Evolutionary conservation across 164 flowering plant genomes (phyloP), one percentile per base, ranked within the genome.

Genomic region (Houttuynia cordata): DNA sequence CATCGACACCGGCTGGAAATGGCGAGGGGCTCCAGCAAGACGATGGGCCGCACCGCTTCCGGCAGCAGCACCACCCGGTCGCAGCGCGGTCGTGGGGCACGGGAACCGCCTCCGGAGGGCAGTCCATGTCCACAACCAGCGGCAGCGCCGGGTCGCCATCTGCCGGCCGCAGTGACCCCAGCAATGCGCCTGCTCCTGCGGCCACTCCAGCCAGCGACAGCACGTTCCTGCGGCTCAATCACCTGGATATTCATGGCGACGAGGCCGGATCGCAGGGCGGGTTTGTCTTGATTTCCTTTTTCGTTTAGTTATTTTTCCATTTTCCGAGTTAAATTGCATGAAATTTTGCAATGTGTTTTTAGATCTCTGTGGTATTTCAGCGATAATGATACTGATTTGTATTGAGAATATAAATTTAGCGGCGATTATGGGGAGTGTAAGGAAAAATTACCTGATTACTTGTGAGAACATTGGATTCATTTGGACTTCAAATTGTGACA

Each of bases 61-160:
- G 49, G 14, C 49, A 14, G 12, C 49, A 42, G 8, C 49, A 42
- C 14, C 49, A 42, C 49, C 10, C 49, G 1, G 57, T 24, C 8
- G 75, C 68, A 42, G 59, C 78, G 9, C 64, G 87, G 76, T 80
- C 90, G n/a, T 78, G 88, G 85, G 83, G 86, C 23, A 73, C 80
- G 34, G 72, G 55, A 15, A 64, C 85, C 7, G 58, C 67, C 17
- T 86, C 96, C 0, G 57, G 49, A 1, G 91, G 86, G 8, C 96
- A 90, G 69, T 93, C 99, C 1, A 76, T 90, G 24, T 93, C 99
- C 0, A 90, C 93, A 6, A 42, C 57, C 57, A 91, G 99, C 60
- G 86, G 97, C 41, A 91, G 97, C 53, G 77, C 79, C 0, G 99
- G 97, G 51, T 94, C 97, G 8, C 99, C 97, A 0, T 54, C 57